phyloP scores from a whole-genome alignment of 257 asterid genomes.

The Gentiana dahurica region DNA sequence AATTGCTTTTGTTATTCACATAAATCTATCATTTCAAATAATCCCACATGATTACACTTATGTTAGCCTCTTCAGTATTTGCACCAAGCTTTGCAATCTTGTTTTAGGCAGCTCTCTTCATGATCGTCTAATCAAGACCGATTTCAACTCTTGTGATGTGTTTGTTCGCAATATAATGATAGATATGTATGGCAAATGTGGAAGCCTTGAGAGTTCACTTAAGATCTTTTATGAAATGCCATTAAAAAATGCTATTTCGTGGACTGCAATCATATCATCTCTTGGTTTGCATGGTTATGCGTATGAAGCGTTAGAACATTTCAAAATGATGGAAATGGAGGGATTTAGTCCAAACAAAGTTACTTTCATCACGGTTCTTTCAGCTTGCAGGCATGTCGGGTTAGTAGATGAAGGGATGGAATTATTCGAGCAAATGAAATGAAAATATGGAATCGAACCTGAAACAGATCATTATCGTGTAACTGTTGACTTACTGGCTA shows the following conservation, averaged over 20 bases:
- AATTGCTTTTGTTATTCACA: too few species aligned
- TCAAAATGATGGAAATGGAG: conserved; percentile 42
- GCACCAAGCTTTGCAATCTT: conserved; percentile 52
- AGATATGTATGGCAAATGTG: conserved; percentile 87
- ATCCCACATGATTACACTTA: conserved; percentile 34
- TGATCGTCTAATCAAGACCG: conserved; percentile 37
- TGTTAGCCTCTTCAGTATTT: conserved; percentile 64
- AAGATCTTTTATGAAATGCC: conserved; percentile 43
- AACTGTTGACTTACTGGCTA: conserved; percentile 62
- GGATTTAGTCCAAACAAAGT: conserved; percentile 62
- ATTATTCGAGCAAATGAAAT: conserved; percentile 44
- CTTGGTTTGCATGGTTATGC: conserved; percentile 67
- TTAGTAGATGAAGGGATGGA: conserved; percentile 61
- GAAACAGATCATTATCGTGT: conserved; percentile 63
- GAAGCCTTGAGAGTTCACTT: conserved; percentile 38
- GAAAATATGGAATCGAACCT: conserved; percentile 48
- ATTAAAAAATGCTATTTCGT: conserved; percentile 42
- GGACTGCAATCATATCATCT: conserved; percentile 61
- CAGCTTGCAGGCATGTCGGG: conserved; percentile 82
- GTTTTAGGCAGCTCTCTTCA: conserved; percentile 73
- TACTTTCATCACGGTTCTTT: conserved; percentile 46
- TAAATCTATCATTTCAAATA: too few species aligned
- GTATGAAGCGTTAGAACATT: conserved; percentile 44
- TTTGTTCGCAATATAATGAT: conserved; percentile 56
- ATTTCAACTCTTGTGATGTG: conserved; percentile 38